Evolutionary conservation across 139 green algal species (phyloP), one percentile per base, ranked within the genome.

Genomic region (Nannochloris sp.): DNA sequence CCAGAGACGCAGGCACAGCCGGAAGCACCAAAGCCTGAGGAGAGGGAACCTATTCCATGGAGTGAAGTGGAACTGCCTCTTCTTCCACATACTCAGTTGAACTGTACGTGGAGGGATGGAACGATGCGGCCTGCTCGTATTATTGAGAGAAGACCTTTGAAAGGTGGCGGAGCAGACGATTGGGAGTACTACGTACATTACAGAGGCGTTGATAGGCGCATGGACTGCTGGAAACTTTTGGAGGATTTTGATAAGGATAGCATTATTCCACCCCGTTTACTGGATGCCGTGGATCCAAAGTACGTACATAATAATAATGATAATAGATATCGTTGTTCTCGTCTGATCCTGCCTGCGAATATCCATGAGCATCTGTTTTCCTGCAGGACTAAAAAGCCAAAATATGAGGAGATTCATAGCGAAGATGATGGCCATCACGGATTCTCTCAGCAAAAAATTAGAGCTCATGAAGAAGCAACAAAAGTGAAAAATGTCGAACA

Each of bases 151-250:
- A 74, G 89, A 4, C 67, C 67, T 29, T 49, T 66, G 25, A 49
- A 64, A 56, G 57, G 57, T 36, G 23, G 21, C 0, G 23, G 18
- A 7, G 40, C 23, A 12, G 53, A 68, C 15, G 80, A 83, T 8
- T 91, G 83, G 56, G 86, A 97, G 70, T 98, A 98, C 75, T 98
- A 98, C 70, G 86, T 98, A 61, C 92, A 98, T 82, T 98, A 96
- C 78, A 71, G 81, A 14, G 74, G 73, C 37, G 80, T 94, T 69
- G 96, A 97, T 72, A 75, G 90, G 25, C 82, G 91, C 25, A 88
- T 97, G 84, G 91, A 97, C 62, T 83, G 95, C 64, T 98, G 92
- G 93, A 85, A 94, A 53, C 19, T 34, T 2, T 54, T 88, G 10
- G 49, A 71, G 16, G 67, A 85, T 64, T 73, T 97, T 65, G 79